Conservation (phyloP, 2,329 filamentous ascomycete genomes). For the Lachnellula willkommii region DNA sequence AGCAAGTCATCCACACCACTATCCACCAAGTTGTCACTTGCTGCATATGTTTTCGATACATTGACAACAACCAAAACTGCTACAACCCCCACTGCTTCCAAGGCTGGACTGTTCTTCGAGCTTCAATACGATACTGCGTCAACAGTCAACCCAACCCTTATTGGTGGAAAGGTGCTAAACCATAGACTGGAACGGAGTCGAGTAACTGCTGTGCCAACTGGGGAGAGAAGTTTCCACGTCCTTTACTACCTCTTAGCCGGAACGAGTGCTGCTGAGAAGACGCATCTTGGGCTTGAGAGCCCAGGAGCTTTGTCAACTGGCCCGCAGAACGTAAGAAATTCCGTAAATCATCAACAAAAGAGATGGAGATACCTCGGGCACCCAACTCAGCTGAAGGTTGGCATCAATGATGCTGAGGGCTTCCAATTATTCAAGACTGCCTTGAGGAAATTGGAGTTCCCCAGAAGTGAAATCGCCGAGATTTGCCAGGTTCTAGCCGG, state of each 20-base stretch:
- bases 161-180: slow-evolving; percentile 91
- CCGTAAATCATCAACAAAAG: slow-evolving; percentile 50
- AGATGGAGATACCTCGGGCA: slow-evolving; percentile 96
- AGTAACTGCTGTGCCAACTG: slow-evolving; percentile 86
- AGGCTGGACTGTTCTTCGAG: slow-evolving; percentile 91
- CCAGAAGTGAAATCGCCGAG: slow-evolving; percentile 87
- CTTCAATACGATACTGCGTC: slow-evolving; percentile 92
- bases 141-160: slow-evolving; percentile 75
- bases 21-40: slow-evolving; percentile 87
- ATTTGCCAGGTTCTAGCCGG: slow-evolving; percentile 91
- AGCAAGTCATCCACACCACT: slow-evolving; percentile 88
- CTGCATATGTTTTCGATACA: slow-evolving; percentile 91
- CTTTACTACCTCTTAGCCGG: slow-evolving; percentile 93
- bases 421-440: slow-evolving; percentile 98
- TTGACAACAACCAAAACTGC: slow-evolving; percentile 96
- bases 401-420: slow-evolving; percentile 90
- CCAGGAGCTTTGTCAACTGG: slow-evolving; percentile 41
- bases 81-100: slow-evolving; percentile 91
- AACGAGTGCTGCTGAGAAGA: slow-evolving; percentile 83
- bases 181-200: slow-evolving; percentile 89
- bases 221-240: slow-evolving; percentile 93
- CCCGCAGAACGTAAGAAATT: slow-evolving; percentile 42
- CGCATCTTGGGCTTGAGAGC: slow-evolving; percentile 63
- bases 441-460: slow-evolving; percentile 87
- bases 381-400: slow-evolving; percentile 92